These are phyloP conservation scores for Gossypium herbaceum DNA, from an alignment of 345 rosid genomes.

Conservation along the genomic window DNA sequence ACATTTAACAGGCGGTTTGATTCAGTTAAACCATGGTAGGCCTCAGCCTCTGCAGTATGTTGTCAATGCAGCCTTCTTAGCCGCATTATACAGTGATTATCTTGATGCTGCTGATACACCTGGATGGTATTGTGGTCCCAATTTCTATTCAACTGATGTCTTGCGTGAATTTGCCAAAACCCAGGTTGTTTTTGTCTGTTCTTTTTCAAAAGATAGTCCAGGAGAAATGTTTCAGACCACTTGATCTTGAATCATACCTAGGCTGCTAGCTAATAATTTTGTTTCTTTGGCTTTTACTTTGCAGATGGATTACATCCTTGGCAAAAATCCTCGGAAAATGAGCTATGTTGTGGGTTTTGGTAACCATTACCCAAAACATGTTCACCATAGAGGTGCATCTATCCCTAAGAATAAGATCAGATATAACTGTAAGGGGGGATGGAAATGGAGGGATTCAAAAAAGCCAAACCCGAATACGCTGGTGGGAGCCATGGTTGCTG, in stretches of 20 bases:
- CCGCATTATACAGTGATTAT: slow-evolving; percentile 78
- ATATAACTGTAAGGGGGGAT: slow-evolving; percentile 6
- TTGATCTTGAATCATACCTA: slow-evolving; percentile 2
- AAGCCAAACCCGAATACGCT: slow-evolving; percentile 67
- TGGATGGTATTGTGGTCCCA: slow-evolving; percentile 96
- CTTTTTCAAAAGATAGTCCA: not conserved
- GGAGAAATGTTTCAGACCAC: not conserved
- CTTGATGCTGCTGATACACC: slow-evolving; percentile 97
- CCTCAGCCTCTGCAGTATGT: slow-evolving; percentile 98
- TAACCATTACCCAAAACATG: slow-evolving; percentile 61
- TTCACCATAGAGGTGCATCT: slow-evolving; percentile 92
- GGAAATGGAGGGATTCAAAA: slow-evolving; percentile 2
- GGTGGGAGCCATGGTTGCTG: slow-evolving; percentile 98
- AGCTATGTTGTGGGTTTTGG: slow-evolving; percentile 92
- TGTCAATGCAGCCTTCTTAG: slow-evolving; percentile 89
- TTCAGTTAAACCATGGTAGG: slow-evolving; percentile 80
- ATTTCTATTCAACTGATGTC: slow-evolving; percentile 61
- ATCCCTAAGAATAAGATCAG: slow-evolving; percentile 24
- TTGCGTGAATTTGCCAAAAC: slow-evolving; percentile 78
- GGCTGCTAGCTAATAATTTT: not conserved
- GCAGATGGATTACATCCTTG: slow-evolving; percentile 84
- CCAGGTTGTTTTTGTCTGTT: slow-evolving; percentile 47
- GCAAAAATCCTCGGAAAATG: slow-evolving; percentile 88
- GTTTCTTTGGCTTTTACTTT: slow-evolving; percentile 14
- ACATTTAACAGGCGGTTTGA: slow-evolving; percentile 65